Conservation (phyloP, 1,284 basidiomycete species). For the Austropuccinia psidii region DNA sequence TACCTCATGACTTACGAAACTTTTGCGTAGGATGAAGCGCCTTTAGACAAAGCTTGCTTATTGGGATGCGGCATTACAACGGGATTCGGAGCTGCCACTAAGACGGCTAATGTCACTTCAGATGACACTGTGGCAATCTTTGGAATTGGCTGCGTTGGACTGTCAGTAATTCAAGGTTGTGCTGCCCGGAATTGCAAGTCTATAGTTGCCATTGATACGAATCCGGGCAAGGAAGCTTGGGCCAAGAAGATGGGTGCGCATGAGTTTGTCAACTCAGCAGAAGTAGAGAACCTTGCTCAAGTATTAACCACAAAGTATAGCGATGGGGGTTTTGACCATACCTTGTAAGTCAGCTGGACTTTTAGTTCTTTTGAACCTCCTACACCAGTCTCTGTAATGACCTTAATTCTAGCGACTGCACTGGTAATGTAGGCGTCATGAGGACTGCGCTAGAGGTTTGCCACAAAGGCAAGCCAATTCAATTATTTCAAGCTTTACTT, state of each 20-base stretch:
- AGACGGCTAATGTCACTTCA: constrained; percentile 57
- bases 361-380: not conserved
- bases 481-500: not conserved
- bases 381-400: not conserved
- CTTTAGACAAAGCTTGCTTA: constrained; percentile 87
- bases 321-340: constrained; percentile 94
- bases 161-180: constrained; percentile 81
- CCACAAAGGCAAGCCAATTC: constrained; percentile 60
- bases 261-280: constrained; percentile 81
- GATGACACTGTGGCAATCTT: constrained; percentile 85
- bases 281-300: constrained; percentile 74
- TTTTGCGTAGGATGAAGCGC: constrained; percentile 57
- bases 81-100: constrained; percentile 56
- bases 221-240: constrained; percentile 76
- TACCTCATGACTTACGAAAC: not conserved
- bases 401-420: constrained; percentile 60
- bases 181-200: constrained; percentile 68
- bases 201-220: constrained; percentile 88
- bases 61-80: constrained; percentile 91
- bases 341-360: constrained; percentile 54
- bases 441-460: constrained; percentile 88
- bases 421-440: constrained; percentile 94
- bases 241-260: constrained; percentile 92
- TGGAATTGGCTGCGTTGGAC: constrained; percentile 89
- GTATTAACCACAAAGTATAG: constrained; percentile 76